Evolutionary conservation across 1,284 basidiomycete species (phyloP).

Genomic region (Neotropicomus parvogracilis): DNA sequence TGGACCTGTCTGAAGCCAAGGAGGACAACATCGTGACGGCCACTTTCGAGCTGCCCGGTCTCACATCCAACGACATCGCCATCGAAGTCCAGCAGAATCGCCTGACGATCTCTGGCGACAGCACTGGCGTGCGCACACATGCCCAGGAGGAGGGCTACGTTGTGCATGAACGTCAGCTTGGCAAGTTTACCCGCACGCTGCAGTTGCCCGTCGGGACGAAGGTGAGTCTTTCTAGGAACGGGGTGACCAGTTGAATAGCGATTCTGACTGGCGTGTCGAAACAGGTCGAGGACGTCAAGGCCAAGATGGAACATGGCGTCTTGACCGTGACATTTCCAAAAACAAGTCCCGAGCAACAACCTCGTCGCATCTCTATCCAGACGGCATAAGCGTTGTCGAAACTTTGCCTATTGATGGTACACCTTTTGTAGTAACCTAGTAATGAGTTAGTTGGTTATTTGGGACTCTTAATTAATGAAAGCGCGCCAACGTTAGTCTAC

Average conservation of each 20-base stretch:
- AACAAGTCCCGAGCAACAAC: constrained; percentile 20
- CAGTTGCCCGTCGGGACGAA: constrained; percentile 38
- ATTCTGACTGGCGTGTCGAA: not conserved
- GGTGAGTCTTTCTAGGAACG: constrained; percentile 18
- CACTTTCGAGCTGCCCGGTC: constrained; percentile 44
- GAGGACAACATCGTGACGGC: constrained; percentile 38
- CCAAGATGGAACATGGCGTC: constrained; percentile 29
- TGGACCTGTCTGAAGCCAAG: constrained; percentile 14
- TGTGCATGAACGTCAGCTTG: constrained; percentile 37
- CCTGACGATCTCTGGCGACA: constrained; percentile 39
- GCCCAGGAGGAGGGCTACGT: constrained; percentile 32
- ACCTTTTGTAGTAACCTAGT: too few species aligned
- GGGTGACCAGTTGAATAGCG: too few species aligned
- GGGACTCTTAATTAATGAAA: too few species aligned
- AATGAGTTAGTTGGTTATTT: too few species aligned
- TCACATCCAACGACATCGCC: constrained; percentile 39
- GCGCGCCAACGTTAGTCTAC: too few species aligned
- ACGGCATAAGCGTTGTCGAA: too few species aligned
- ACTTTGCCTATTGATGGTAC: too few species aligned
- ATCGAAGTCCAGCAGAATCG: constrained; percentile 38
- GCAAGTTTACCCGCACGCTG: constrained; percentile 24
- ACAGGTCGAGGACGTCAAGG: constrained; percentile 16
- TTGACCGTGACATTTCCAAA: constrained; percentile 33
- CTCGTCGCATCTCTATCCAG: constrained; percentile 21
- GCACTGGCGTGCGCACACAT: too few species aligned